A percentile compares a stretch with the other conserved stretches of the same genome.
Evolutionary conservation across 2,329 filamentous ascomycete genomes (phyloP).

Genomic region (Reticulascus tulasneorum): DNA sequence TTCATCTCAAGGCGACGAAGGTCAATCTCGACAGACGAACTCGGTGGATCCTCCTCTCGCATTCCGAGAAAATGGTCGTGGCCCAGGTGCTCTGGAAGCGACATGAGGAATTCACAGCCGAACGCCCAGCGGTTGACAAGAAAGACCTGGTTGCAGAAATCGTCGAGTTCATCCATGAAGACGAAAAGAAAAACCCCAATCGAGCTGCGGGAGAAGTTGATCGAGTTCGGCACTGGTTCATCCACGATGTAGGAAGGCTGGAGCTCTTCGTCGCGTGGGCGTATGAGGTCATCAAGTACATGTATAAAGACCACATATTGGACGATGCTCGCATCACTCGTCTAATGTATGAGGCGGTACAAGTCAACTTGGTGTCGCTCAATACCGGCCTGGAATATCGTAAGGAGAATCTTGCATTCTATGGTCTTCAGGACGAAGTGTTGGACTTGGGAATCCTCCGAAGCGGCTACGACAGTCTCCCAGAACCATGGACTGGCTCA

Average conservation of each 20-base stretch:
- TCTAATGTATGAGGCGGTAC: constrained; percentile 63
- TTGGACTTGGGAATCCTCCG: constrained; percentile 62
- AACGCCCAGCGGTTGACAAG: constrained; percentile 56
- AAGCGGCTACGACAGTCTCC: constrained; percentile 63
- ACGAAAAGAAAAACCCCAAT: constrained; percentile 67
- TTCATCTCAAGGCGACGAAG: constrained; percentile 64
- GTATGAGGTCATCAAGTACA: constrained; percentile 69
- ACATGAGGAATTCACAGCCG: constrained; percentile 66
- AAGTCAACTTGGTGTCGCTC: constrained; percentile 65
- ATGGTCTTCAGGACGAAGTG: constrained; percentile 67
- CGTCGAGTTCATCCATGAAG: constrained; percentile 70
- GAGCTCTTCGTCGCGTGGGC: constrained; percentile 77
- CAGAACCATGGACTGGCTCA: constrained; percentile 83
- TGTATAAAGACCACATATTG: constrained; percentile 58
- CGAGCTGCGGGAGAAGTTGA: constrained; percentile 68
- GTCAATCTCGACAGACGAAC: constrained; percentile 62
- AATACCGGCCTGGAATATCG: constrained; percentile 68
- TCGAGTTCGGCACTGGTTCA: constrained; percentile 80
- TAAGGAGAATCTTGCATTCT: constrained; percentile 61
- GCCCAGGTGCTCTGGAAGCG: constrained; percentile 75
- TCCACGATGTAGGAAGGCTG: constrained; percentile 68
- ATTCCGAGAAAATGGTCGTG: constrained; percentile 85
- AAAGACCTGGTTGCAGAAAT: constrained; percentile 71
- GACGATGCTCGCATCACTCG: constrained; percentile 52
- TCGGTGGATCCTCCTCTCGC: constrained; percentile 78